These are phyloP conservation scores for Mrakia blollopis DNA, from an alignment of 768 basidiomycete species.

Conservation along the genomic window DNA sequence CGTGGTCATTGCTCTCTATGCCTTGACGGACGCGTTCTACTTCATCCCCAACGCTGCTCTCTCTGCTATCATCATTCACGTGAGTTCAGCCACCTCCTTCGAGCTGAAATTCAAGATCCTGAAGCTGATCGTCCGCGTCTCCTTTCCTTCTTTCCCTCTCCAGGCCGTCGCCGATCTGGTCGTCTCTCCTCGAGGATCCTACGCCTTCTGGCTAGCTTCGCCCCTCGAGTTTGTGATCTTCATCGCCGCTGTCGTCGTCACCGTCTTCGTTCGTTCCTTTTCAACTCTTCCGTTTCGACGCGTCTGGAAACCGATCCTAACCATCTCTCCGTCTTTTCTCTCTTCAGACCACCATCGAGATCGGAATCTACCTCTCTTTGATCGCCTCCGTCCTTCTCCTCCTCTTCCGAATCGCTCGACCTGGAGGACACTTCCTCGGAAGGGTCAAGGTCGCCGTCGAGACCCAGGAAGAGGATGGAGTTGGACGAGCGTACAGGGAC, in stretches of 20 bases:
- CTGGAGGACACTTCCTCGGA: constrained; percentile 86
- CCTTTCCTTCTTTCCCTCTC: no score
- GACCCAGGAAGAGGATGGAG: neutral
- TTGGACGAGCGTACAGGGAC: neutral
- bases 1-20: constrained; percentile 79
- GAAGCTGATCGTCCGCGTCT: no score
- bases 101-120: no score
- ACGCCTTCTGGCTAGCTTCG: constrained; percentile 86
- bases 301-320: neutral
- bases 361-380: constrained; percentile 55
- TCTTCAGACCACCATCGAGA: constrained; percentile 80
- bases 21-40: constrained; percentile 14
- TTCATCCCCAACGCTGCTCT: constrained; percentile 28
- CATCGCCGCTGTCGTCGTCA: constrained; percentile 38
- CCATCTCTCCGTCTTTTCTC: neutral
- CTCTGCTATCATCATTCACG: constrained; percentile 34
- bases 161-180: constrained; percentile 57
- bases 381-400: constrained; percentile 71
- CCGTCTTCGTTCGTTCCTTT: neutral
- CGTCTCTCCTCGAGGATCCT: constrained; percentile 73
- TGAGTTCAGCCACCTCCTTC: no score
- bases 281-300: no score
- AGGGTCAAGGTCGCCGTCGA: constrained; percentile 56
- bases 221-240: constrained; percentile 65
- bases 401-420: constrained; percentile 77